Evolutionary conservation across 176 grass and related monocot species (phyloP).

Genomic region (Carex littledalei): DNA sequence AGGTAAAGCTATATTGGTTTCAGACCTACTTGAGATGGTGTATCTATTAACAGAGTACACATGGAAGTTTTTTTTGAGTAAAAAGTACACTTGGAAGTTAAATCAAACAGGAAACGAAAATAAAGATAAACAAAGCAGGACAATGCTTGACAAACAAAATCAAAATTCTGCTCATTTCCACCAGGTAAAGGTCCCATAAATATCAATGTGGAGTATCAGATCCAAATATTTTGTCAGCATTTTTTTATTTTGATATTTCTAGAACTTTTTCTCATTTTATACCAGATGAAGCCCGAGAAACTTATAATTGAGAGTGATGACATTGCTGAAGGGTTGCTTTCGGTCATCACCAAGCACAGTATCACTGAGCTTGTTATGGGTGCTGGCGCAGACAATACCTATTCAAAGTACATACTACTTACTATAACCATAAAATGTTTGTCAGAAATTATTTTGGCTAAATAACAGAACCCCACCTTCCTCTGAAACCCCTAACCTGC

Average conservation of each 20-base stretch:
- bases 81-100: too few species aligned
- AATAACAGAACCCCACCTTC: not conserved
- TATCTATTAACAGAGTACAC: not conserved
- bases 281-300: conserved; percentile 51
- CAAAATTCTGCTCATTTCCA: not conserved
- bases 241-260: not conserved
- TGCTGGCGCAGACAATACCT: conserved; percentile 49
- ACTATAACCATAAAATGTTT: not conserved
- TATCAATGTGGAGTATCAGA: not conserved
- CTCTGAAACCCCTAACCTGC: not conserved
- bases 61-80: too few species aligned
- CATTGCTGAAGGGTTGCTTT: conserved; percentile 45
- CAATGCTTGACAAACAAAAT: not conserved
- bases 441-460: not conserved
- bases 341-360: conserved; percentile 37
- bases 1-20: not conserved
- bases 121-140: not conserved
- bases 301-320: conserved; percentile 62
- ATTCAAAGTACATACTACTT: conserved; percentile 45
- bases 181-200: not conserved
- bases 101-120: too few species aligned
- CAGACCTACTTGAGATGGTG: not conserved
- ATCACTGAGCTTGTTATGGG: conserved; percentile 66
- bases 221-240: not conserved
- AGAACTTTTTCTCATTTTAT: not conserved